phyloP scores from a whole-genome alignment of 345 rosid genomes.

The Salix purpurea region DNA sequence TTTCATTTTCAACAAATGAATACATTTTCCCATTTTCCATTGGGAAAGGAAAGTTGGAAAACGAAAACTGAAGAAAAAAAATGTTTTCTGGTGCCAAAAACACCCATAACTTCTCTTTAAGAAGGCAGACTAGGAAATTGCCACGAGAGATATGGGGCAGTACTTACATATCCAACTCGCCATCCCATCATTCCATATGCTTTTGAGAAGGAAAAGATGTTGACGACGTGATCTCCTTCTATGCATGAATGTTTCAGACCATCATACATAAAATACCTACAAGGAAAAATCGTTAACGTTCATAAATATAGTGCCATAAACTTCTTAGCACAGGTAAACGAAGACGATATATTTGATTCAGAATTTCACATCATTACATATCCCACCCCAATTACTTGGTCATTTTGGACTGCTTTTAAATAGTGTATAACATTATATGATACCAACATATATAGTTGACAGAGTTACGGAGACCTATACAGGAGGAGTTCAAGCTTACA shows the following conservation, averaged over 20 bases:
- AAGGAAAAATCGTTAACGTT: constrained; percentile 9
- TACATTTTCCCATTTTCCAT: too few species aligned
- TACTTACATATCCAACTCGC: constrained; percentile 97
- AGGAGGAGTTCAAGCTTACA: background rate
- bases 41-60: too few species aligned
- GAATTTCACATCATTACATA: too few species aligned
- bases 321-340: background rate
- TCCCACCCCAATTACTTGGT: background rate
- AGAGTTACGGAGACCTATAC: background rate
- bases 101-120: too few species aligned
- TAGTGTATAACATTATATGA: background rate
- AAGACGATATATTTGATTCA: background rate
- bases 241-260: constrained; percentile 79
- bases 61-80: too few species aligned
- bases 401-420: background rate
- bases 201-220: constrained; percentile 95
- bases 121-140: too few species aligned
- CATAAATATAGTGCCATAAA: constrained; percentile 1
- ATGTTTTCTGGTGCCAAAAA: too few species aligned
- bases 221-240: constrained; percentile 88
- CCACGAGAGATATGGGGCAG: background rate
- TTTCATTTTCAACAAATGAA: too few species aligned
- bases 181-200: constrained; percentile 99
- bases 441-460: background rate
- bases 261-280: constrained; percentile 95